Percentiles rank a stretch among this genome's conserved stretches.
phyloP scores from a whole-genome alignment of 2,329 filamentous ascomycete genomes.

The Pleurostoma richardsiae region DNA sequence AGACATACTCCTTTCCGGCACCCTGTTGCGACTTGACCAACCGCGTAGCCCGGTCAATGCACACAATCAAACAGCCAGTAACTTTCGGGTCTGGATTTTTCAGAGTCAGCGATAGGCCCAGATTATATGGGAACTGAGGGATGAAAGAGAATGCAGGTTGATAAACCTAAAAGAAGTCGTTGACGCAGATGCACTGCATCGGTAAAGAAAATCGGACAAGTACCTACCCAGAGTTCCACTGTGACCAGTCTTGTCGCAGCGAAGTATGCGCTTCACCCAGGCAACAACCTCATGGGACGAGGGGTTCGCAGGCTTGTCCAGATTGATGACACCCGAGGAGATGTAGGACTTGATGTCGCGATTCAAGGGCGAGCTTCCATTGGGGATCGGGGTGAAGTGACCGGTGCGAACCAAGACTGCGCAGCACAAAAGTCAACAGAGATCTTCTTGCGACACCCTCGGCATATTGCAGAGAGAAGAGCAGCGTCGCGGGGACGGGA shows the following conservation, averaged over 20 bases:
- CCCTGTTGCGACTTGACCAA: conserved; percentile 99
- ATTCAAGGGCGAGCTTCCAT: conserved; percentile 85
- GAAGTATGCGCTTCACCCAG: conserved; percentile 97
- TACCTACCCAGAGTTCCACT: conserved; percentile 70
- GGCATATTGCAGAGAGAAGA: background rate
- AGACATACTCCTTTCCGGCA: conserved; percentile 98
- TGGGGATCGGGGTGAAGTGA: conserved; percentile 94
- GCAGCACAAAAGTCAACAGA: conserved; percentile 11
- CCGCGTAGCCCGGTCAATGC: conserved; percentile 92
- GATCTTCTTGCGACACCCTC: too few relatives aligned
- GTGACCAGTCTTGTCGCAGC: conserved; percentile 94
- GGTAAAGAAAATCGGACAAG: too few relatives aligned
- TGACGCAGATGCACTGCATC: too few relatives aligned
- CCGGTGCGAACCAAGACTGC: conserved; percentile 86
- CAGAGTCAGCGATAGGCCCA: too few relatives aligned
- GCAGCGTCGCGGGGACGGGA: conserved; percentile 2
- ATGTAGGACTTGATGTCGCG: conserved; percentile 97
- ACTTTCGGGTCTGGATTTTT: conserved; percentile 73
- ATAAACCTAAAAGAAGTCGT: too few relatives aligned
- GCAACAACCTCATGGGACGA: conserved; percentile 98
- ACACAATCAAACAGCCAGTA: conserved; percentile 90
- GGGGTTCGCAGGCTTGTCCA: conserved; percentile 91
- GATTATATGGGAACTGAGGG: too few relatives aligned
- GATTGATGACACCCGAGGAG: conserved; percentile 94
- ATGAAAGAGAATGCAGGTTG: too few relatives aligned